Evolutionary conservation across 2,329 filamentous ascomycete species (phyloP), one percentile per base, ranked within the genome.

Genomic region (Trichoderma atrobrunneum): DNA sequence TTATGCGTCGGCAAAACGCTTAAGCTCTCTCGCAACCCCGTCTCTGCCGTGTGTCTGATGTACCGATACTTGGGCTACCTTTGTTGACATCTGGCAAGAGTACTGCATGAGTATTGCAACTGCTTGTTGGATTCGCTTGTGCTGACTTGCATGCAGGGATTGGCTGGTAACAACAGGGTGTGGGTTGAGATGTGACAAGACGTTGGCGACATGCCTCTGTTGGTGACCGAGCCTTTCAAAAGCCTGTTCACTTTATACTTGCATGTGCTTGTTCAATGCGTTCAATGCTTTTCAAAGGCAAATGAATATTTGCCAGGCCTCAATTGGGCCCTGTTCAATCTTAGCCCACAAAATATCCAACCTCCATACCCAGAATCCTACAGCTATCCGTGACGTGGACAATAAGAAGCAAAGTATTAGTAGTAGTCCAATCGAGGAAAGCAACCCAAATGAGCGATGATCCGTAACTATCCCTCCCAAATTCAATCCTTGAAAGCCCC

Each of bases 91-190:
- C 7, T 10, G 34, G 12, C 60, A 30, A 36, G 48, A 63, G 34
- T 39, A 62, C 59, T 36, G 12, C 34, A 36, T 36, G 14, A 12
- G 16, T 5, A 36, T 36, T 36, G 36, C 4, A 39, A 39, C 24
- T 61, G 24, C 32, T 51, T 24, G 43, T 12, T 24, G 48, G 48
- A 54, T 24, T 54, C 21, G 48, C 48, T 24, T 54, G 30, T 64
- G 62, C 62, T 64, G 62, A 64, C 62, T 11, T 64, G 62, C 39
- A 51, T 64, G 39, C 61, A 64, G 30, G 61, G 61, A 64, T 64
- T 30, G 28, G 39, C 39, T 51, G 18, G 43, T 6, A 10, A 6
- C 11, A 60, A 60, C 11, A n/a, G 18, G 28, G 57, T 60, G 12
- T 34, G 6, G 21, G 30, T 54, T 51, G 43, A 21, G 16, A 43